Percentiles rank a stretch among this genome's conserved stretches.
These are phyloP conservation scores for Hymenoscyphus fructigenus DNA, from an alignment of 2,329 filamentous ascomycete species.

Conservation along the genomic window DNA sequence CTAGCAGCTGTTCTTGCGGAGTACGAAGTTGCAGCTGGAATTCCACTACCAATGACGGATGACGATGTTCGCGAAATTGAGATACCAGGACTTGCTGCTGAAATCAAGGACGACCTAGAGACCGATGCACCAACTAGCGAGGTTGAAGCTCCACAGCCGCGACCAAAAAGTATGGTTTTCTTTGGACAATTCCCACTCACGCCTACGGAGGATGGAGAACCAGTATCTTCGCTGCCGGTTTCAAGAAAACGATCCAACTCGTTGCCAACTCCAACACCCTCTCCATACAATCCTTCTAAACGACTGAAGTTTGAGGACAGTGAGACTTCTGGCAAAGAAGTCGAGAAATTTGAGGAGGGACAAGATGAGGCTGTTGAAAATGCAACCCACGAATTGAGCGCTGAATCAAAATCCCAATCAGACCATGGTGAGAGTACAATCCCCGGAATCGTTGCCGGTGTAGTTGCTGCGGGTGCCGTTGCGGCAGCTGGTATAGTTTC, in stretches of 20 bases:
- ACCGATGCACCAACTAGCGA: constrained; percentile 44
- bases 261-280: constrained; percentile 27
- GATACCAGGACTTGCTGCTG: constrained; percentile 63
- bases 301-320: constrained; percentile 15
- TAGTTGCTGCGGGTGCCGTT: constrained; percentile 22
- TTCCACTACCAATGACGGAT: constrained; percentile 67
- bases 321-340: neutral
- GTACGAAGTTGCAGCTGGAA: constrained; percentile 48
- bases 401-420: constrained; percentile 6
- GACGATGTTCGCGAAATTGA: constrained; percentile 80
- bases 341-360: neutral
- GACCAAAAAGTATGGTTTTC: constrained; percentile 45
- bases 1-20: constrained; percentile 28
- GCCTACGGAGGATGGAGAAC: constrained; percentile 30
- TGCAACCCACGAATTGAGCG: constrained; percentile 1
- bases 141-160: constrained; percentile 37
- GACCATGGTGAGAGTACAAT: constrained; percentile 14
- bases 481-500: constrained; percentile 25
- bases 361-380: constrained; percentile 8
- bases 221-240: constrained; percentile 13
- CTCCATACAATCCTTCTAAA: constrained; percentile 25
- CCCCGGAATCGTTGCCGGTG: constrained; percentile 21
- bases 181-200: constrained; percentile 34
- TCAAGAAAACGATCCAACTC: constrained; percentile 35
- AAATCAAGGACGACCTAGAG: constrained; percentile 60